Evolutionary conservation across 1,139 yeast species (phyloP).

Genomic region (Nakaseomyces uthaithaninus): DNA sequence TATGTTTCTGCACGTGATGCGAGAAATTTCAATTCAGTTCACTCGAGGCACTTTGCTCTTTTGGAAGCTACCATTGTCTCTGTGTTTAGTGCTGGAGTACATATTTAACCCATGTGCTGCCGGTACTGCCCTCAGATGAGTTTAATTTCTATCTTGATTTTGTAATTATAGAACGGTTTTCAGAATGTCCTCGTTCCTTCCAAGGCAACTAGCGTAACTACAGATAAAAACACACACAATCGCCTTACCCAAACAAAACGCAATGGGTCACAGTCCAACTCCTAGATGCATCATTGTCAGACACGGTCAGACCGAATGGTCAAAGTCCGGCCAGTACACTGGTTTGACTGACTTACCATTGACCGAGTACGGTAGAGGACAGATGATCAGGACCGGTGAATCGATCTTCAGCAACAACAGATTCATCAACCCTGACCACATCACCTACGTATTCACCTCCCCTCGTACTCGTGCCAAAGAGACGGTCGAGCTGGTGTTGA

Average conservation of each 20-base stretch:
- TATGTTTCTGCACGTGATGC: too few relatives aligned
- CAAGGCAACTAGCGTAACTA: too few relatives aligned
- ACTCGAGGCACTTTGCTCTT: too few relatives aligned
- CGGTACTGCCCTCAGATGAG: too few relatives aligned
- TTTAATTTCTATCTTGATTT: too few relatives aligned
- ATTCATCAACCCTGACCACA: conserved; percentile 53
- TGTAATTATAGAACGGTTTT: too few relatives aligned
- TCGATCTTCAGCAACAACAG: conserved; percentile 51
- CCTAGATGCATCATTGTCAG: conserved; percentile 79
- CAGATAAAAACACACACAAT: too few relatives aligned
- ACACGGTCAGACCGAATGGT: conserved; percentile 86
- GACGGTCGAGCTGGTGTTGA: conserved; percentile 55
- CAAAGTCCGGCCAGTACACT: conserved; percentile 85
- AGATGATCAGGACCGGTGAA: conserved; percentile 67
- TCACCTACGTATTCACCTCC: conserved; percentile 62
- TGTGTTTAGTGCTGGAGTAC: too few relatives aligned
- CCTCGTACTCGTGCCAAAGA: conserved; percentile 75
- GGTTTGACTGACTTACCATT: conserved; percentile 73
- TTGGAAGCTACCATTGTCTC: too few relatives aligned
- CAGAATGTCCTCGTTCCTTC: too few relatives aligned
- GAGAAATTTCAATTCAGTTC: too few relatives aligned
- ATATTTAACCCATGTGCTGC: too few relatives aligned
- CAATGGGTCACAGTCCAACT: conserved; percentile 36
- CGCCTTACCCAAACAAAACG: background rate
- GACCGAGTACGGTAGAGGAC: conserved; percentile 68